Evolutionary conservation across 2,329 filamentous ascomycete species (phyloP), one percentile per base, ranked within the genome.

Genomic region (Dothideomycetes sp.): DNA sequence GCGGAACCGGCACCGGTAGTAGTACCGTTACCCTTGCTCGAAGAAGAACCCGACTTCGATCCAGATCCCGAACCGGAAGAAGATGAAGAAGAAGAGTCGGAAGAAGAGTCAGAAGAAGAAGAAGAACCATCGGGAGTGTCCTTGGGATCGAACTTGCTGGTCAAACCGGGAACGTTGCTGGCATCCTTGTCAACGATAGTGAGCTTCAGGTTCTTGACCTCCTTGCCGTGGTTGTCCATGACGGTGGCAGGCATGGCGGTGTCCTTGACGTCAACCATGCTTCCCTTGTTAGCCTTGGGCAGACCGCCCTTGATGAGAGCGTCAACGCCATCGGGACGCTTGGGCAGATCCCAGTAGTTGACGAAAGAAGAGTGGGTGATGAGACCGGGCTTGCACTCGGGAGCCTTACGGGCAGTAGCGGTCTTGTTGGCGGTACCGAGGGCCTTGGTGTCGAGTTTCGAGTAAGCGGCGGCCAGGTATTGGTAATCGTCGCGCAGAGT

Each of bases 281-380:
- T 59, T 23, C 64, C 64, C 9, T 55, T 50, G 35, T 77, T 76
- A 44, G 76, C 72, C 46, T 73, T 73, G 33, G 60, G 64, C 45
- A 91, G 74, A 47, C 86, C 86, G 36, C 81, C 76, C 51, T 83
- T 68, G 55, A 94, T 86, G 54, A 91, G 69, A 34, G 73, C 67
- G 48, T 78, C 68, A 29, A 77, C 78, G 48, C 77, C 80, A 7
- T 73, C 68, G 13, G 84, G 84, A 9, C 76, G 68, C 3, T 53
- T 64, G 36, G 80, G 86, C 41, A 93, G 65, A 28, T 77, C 80
- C 65, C 89, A 94, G 68, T 83, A 81, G 60, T 65, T 77, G 60
- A 72, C 72, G 68, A 93, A 91, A 45, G 69, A 70, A 46, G 70
- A 63, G 47, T 69, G 67, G 45, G 67, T 71, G 63, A 94, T 85